These are phyloP conservation scores for Amauroascus verrucosus DNA, from an alignment of 2,329 filamentous ascomycete species.

Conservation along the genomic window DNA sequence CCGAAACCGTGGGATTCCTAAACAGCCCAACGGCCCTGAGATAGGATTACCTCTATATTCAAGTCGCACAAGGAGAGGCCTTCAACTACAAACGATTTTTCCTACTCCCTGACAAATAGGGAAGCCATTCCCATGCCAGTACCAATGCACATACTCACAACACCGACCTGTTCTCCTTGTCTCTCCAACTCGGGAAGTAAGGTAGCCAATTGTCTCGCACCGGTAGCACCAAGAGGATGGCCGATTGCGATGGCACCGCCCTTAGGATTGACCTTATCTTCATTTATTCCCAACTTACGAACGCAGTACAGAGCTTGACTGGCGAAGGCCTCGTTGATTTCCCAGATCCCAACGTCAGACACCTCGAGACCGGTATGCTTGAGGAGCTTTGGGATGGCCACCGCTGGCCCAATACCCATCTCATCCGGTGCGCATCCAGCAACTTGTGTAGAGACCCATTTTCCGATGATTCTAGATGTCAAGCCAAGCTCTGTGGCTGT, in stretches of 20 bases:
- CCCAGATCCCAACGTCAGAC: slow-evolving; percentile 71
- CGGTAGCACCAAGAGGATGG: slow-evolving; percentile 82
- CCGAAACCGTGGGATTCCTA: not conserved
- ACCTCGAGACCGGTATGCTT: slow-evolving; percentile 54
- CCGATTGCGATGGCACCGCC: slow-evolving; percentile 91
- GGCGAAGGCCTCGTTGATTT: slow-evolving; percentile 78
- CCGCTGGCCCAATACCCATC: slow-evolving; percentile 83
- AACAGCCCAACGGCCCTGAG: too few relatives aligned
- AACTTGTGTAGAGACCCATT: slow-evolving; percentile 67
- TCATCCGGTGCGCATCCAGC: slow-evolving; percentile 77
- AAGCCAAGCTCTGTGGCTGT: slow-evolving; percentile 67
- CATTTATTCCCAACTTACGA: slow-evolving; percentile 49
- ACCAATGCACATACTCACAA: slow-evolving; percentile 83
- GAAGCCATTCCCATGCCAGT: slow-evolving; percentile 71
- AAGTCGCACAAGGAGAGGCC: too few relatives aligned
- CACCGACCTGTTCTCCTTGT: slow-evolving; percentile 61
- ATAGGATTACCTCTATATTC: too few relatives aligned
- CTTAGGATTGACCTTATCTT: slow-evolving; percentile 73
- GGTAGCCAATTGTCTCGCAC: slow-evolving; percentile 68
- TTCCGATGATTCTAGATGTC: slow-evolving; percentile 59
- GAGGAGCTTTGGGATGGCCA: slow-evolving; percentile 79
- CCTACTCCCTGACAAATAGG: slow-evolving; percentile 54
- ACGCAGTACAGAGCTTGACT: slow-evolving; percentile 60
- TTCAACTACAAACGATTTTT: too few relatives aligned
- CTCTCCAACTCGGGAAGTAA: slow-evolving; percentile 59